Evolutionary conservation across 1,284 basidiomycete species (phyloP).

Genomic region (Taiwanofungus camphoratus): DNA sequence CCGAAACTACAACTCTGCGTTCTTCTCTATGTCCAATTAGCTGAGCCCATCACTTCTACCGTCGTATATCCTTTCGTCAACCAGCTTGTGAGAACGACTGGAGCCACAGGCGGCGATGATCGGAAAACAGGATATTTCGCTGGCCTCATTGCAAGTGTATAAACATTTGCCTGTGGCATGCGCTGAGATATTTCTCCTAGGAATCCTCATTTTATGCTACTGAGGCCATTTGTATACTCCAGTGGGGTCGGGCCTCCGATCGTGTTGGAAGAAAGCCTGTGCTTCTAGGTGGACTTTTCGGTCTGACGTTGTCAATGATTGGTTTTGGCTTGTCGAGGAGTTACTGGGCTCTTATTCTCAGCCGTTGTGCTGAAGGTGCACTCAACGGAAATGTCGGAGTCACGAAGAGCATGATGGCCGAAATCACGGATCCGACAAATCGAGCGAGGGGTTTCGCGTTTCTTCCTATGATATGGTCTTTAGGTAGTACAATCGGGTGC

Average conservation of each 20-base stretch:
- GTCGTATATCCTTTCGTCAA: conserved; percentile 57
- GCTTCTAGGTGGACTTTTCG: conserved; percentile 58
- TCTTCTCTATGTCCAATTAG: conserved; percentile 52
- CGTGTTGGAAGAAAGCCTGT: conserved; percentile 64
- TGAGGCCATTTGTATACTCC: conserved; percentile 57
- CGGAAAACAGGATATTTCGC: conserved; percentile 46
- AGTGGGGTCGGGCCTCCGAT: conserved; percentile 68
- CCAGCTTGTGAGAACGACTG: conserved; percentile 50
- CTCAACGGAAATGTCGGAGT: conserved; percentile 58
- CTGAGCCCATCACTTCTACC: conserved; percentile 50
- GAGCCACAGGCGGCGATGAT: conserved; percentile 56
- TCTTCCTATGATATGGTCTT: conserved; percentile 52
- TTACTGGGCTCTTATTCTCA: conserved; percentile 51
- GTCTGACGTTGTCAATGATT: conserved; percentile 59
- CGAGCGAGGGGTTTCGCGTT: conserved; percentile 57
- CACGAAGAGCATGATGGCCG: conserved; percentile 63
- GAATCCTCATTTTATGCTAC: conserved; percentile 64
- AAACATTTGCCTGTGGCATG: conserved; percentile 1
- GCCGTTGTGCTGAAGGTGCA: conserved; percentile 41
- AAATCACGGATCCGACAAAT: conserved; percentile 66
- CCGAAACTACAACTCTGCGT: conserved; percentile 61
- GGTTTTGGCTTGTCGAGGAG: conserved; percentile 63
- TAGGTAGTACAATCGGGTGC: conserved; percentile 38
- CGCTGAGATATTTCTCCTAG: too few species aligned
- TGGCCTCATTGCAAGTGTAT: conserved; percentile 40